Conservation (phyloP, 2,329 filamentous ascomycete genomes). For the Aspergillus brunneoviolaceus region DNA sequence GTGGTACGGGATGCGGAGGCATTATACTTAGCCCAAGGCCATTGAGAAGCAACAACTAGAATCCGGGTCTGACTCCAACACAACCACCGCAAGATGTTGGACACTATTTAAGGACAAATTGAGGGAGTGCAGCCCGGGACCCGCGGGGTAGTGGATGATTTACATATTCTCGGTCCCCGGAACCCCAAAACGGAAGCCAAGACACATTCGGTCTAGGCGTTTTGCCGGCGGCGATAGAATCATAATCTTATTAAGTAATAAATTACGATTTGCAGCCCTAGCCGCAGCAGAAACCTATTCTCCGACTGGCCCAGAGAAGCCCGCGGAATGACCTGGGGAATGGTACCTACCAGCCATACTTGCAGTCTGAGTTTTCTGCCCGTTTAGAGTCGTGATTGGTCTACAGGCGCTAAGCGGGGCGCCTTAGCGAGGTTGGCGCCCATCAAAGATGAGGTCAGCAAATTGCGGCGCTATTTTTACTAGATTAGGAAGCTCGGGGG, state of each 20-base stretch:
- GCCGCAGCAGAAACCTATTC: neutral
- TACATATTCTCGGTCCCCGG: neutral
- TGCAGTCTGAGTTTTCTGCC: neutral
- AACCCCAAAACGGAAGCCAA: neutral
- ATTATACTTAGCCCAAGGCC: conserved; percentile 14
- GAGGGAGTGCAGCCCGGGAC: neutral
- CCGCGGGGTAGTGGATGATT: neutral
- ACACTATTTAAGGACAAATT: too few relatives aligned
- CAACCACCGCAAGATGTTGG: too few relatives aligned
- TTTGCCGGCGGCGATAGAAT: neutral
- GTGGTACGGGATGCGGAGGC: conserved; percentile 30
- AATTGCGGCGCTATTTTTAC: neutral
- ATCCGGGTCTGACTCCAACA: too few relatives aligned
- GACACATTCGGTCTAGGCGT: neutral
- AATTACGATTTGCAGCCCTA: neutral
- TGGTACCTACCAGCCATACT: neutral
- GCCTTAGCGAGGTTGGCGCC: neutral
- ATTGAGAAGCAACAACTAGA: too few relatives aligned
- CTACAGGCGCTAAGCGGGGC: neutral
- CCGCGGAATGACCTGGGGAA: neutral
- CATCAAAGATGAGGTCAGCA: neutral
- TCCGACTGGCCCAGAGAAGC: too few relatives aligned
- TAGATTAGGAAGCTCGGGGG: neutral
- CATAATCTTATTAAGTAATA: neutral
- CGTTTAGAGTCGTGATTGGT: too few relatives aligned